phyloP scores from a whole-genome alignment of 2,329 filamentous ascomycete species.

The Acarospora socialis region DNA sequence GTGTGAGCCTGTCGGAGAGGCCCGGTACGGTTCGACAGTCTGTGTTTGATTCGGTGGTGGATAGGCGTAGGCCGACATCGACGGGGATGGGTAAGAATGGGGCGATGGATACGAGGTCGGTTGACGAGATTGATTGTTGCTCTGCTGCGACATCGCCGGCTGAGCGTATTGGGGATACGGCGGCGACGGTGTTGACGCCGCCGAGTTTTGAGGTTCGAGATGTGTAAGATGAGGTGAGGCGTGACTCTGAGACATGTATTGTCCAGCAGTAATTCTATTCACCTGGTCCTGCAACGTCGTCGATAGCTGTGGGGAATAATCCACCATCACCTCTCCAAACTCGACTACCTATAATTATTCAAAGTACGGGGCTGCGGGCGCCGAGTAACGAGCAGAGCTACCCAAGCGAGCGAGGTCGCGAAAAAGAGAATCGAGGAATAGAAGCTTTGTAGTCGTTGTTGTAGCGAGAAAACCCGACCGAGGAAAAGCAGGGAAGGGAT shows the following conservation, averaged over 20 bases:
- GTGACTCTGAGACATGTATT: not conserved
- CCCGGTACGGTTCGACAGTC: slow-evolving; percentile 24
- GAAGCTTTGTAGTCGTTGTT: no score
- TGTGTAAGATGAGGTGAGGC: not conserved
- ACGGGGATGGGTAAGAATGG: slow-evolving; percentile 30
- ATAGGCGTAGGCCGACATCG: slow-evolving; percentile 33
- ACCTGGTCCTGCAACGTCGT: slow-evolving; percentile 1
- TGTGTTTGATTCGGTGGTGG: slow-evolving; percentile 19
- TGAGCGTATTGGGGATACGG: not conserved
- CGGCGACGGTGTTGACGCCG: not conserved
- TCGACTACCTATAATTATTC: no score
- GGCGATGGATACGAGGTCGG: slow-evolving; percentile 23
- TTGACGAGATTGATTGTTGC: slow-evolving; percentile 16
- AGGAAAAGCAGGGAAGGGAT: no score
- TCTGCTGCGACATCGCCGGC: slow-evolving; percentile 2
- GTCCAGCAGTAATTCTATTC: not conserved
- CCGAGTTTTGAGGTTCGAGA: not conserved
- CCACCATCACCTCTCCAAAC: no score
- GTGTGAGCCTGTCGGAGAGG: slow-evolving; percentile 26
- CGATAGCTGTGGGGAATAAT: no score
- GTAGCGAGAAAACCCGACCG: no score
- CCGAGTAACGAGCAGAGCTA: no score
- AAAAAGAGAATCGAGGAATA: no score
- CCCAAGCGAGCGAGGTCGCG: no score
- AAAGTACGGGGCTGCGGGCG: no score